Evolutionary conservation across 805 yeast species (phyloP).

Genomic region (Kodamaea restingae): DNA sequence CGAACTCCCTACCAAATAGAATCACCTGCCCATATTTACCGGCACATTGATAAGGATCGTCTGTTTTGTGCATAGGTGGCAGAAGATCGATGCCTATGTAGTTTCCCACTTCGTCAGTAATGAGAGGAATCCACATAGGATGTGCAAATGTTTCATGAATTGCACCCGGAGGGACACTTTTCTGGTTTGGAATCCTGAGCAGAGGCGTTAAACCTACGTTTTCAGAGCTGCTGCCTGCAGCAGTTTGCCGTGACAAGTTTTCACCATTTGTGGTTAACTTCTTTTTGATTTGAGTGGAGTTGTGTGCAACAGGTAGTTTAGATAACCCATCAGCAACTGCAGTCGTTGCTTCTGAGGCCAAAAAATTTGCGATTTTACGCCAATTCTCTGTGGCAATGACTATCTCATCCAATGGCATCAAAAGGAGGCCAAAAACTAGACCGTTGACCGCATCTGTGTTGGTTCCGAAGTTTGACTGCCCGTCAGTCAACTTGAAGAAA

Average conservation of each 20-base stretch:
- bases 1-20: slow-evolving; percentile 90
- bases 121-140: slow-evolving; percentile 87
- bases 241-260: slow-evolving; percentile 3
- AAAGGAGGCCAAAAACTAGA: slow-evolving; percentile 71
- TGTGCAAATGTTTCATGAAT: slow-evolving; percentile 80
- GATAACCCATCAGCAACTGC: slow-evolving; percentile 18
- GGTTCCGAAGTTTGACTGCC: slow-evolving; percentile 68
- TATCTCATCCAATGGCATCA: slow-evolving; percentile 77
- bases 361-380: slow-evolving; percentile 63
- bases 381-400: slow-evolving; percentile 79
- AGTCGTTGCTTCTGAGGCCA: slow-evolving; percentile 24
- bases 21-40: slow-evolving; percentile 84
- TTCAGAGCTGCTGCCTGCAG: slow-evolving; percentile 9
- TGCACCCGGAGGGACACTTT: slow-evolving; percentile 72
- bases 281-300: slow-evolving; percentile 13
- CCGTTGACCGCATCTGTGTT: slow-evolving; percentile 64
- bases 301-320: slow-evolving; percentile 20
- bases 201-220: not conserved
- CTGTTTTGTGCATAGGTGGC: slow-evolving; percentile 58
- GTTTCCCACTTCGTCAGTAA: slow-evolving; percentile 87
- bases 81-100: slow-evolving; percentile 83
- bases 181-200: slow-evolving; percentile 39
- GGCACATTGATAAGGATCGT: slow-evolving; percentile 1
- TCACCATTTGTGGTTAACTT: slow-evolving; percentile 11
- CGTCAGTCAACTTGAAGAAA: slow-evolving; percentile 79